Base-by-base conservation (phyloP, 441 rosid species). In the Omphalea diandra region DNA sequence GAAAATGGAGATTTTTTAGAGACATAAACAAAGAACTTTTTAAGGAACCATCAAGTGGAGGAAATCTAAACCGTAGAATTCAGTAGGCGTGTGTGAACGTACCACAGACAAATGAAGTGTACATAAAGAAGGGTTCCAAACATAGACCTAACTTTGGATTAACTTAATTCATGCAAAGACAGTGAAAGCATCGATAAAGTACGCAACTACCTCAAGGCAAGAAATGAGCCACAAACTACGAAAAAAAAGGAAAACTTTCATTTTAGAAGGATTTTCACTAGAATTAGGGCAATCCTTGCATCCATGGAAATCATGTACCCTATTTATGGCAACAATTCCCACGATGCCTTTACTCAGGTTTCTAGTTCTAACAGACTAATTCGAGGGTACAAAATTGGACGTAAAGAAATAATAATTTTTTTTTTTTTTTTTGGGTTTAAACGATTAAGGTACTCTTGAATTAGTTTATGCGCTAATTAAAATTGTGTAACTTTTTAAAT, bases 141-240 rank as follows among this genome's bases (percentile, higher is more conserved):
- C 35, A 18, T 24, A 26, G n/a, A 35, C 65, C 65, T 18, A 24
- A 64, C 65, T 2, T 12, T 47, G 36, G 9, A 49, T 36, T 18
- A 31, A 33, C 35, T 63, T 67, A 15, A 46, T 20, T n/a, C 38
- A 65, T 50, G 61, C 5, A 36, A 33, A 57, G 35, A 57, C 65
- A 57, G 70, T 26, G 65, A 46, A 57, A 57, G 50, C 70, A 46
- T 33, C 7, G 0, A 22, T 54, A 54, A 63, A 40, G 41, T 31
- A 22, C 27, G 2, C 27, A 5, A 8, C 4, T 12, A 49, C 31
- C n/a, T n/a, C n/a, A 18, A 0, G 9, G 55, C 44, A 22, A 49
- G 58, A 27, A 61, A 70, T 18, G 29, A 6, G 40, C 61, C 49
- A 0, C 5, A 38, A 60, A 62, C 5, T 14, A 15, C 9, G 72